Conservation (phyloP, 805 yeast genomes). For the Hanseniaspora thailandica region DNA sequence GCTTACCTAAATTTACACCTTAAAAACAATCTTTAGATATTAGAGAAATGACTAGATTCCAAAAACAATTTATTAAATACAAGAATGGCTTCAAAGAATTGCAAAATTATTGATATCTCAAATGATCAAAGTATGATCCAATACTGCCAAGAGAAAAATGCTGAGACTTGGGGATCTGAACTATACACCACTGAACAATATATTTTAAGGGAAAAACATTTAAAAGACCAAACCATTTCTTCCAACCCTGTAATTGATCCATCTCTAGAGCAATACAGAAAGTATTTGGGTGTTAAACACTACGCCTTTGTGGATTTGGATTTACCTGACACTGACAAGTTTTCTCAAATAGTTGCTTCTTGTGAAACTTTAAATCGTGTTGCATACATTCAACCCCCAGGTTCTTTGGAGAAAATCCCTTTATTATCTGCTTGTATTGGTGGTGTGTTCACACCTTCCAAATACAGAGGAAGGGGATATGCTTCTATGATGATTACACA, state of each 20-base stretch:
- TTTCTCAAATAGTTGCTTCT: slow-evolving; percentile 31
- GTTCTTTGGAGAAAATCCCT: slow-evolving; percentile 25
- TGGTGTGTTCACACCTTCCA: slow-evolving; percentile 43
- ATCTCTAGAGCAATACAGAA: not conserved
- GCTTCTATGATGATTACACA: slow-evolving; percentile 38
- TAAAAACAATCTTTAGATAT: too few species aligned
- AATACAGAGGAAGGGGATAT: slow-evolving; percentile 44
- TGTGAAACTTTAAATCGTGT: slow-evolving; percentile 34
- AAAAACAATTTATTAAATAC: not conserved
- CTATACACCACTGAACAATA: slow-evolving; percentile 28
- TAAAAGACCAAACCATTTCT: not conserved
- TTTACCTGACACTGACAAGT: slow-evolving; percentile 21
- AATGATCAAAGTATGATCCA: slow-evolving; percentile 28
- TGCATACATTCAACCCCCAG: slow-evolving; percentile 26
- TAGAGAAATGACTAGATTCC: not conserved
- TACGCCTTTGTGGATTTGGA: slow-evolving; percentile 27
- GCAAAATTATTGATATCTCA: slow-evolving; percentile 18
- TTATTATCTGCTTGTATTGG: slow-evolving; percentile 39
- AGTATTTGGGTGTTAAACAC: slow-evolving; percentile 29
- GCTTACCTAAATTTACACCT: too few species aligned
- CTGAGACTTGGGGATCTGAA: slow-evolving; percentile 28
- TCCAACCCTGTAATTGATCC: not conserved
- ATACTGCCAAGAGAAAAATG: slow-evolving; percentile 30
- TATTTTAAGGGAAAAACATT: slow-evolving; percentile 29
- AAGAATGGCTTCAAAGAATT: not conserved